Evolutionary conservation across 441 rosid species (phyloP).

Genomic region (Erysimum pusillum): DNA sequence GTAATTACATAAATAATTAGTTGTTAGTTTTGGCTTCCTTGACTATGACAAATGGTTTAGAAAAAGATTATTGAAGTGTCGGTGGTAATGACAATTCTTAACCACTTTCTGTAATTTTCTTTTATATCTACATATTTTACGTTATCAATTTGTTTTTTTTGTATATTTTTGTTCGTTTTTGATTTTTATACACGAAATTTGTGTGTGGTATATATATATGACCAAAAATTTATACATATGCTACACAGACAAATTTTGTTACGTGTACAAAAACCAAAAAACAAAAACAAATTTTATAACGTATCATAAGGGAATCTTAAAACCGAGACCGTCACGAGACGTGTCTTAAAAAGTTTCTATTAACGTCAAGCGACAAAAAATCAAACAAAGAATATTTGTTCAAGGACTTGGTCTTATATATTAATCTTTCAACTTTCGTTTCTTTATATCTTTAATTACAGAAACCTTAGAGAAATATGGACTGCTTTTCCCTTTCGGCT

Average conservation of each 20-base stretch:
- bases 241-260: too few relatives aligned
- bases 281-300: conserved; percentile 8
- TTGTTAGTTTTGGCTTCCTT: conserved; percentile 15
- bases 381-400: conserved; percentile 27
- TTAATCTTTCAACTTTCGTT: conserved; percentile 10
- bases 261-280: background rate
- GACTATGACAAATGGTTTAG: background rate
- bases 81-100: conserved; percentile 18
- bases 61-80: conserved; percentile 6
- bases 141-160: too few relatives aligned
- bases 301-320: conserved; percentile 40
- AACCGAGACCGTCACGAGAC: conserved; percentile 43
- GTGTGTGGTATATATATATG: too few relatives aligned
- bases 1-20: background rate
- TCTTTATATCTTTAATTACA: background rate
- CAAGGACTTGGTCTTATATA: conserved; percentile 7
- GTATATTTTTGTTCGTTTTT: too few relatives aligned
- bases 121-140: background rate
- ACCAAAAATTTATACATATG: too few relatives aligned
- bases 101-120: background rate
- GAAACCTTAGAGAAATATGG: conserved; percentile 3
- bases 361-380: conserved; percentile 27
- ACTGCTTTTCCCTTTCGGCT: conserved; percentile 39
- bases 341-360: conserved; percentile 34
- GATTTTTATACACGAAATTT: too few relatives aligned